These are phyloP conservation scores for Diaporthe helianthi DNA, from an alignment of 2,329 filamentous ascomycete species.

Conservation along the genomic window DNA sequence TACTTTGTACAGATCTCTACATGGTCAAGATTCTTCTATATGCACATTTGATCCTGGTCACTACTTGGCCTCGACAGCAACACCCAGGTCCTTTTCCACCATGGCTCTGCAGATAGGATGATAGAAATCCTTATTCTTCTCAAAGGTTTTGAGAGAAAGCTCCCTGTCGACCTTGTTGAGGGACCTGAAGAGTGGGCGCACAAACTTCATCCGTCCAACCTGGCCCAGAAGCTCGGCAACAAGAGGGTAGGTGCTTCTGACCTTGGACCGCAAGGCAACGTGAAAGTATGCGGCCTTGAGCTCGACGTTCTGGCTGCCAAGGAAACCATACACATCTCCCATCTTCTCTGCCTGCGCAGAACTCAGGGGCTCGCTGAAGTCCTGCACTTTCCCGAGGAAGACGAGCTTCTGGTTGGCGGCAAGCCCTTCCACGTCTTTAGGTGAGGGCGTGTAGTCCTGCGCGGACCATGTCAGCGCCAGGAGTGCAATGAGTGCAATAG, in stretches of 20 bases:
- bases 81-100: constrained; percentile 82
- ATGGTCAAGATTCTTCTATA: background rate
- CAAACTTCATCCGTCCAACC: constrained; percentile 97
- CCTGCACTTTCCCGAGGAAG: constrained; percentile 82
- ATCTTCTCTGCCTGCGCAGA: constrained; percentile 72
- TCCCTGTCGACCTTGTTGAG: constrained; percentile 77
- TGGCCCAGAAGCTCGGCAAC: constrained; percentile 77
- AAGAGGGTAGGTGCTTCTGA: constrained; percentile 71
- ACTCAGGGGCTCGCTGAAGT: constrained; percentile 68
- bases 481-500: constrained; percentile 39
- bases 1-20: background rate
- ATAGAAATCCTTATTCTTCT: constrained; percentile 90
- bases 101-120: constrained; percentile 90
- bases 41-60: constrained; percentile 50
- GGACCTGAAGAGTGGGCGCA: constrained; percentile 81
- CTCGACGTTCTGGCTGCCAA: constrained; percentile 83
- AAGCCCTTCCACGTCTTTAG: constrained; percentile 75
- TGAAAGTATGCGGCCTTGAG: constrained; percentile 81
- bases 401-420: constrained; percentile 89
- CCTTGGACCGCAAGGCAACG: constrained; percentile 78
- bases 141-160: constrained; percentile 82
- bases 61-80: constrained; percentile 36
- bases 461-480: background rate
- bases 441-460: constrained; percentile 67
- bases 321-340: constrained; percentile 76